Evolutionary conservation across 495 filamentous ascomycete species (phyloP), one percentile per base, ranked within the genome.

Genomic region (Penicillium cinerascens): DNA sequence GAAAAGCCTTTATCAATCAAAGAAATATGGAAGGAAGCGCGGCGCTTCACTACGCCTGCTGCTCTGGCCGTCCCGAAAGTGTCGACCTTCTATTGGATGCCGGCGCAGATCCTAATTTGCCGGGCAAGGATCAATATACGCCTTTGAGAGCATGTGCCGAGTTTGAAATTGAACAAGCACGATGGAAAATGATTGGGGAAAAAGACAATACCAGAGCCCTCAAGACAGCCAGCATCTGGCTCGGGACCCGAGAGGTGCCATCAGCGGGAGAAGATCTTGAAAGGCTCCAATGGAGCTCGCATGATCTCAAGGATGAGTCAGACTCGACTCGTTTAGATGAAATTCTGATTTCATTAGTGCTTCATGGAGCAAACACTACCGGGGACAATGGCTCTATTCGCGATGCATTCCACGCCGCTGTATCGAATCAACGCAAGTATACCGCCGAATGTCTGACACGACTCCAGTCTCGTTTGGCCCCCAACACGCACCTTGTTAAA

Each of bases 41-140:
- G 33, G 54, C 58, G 3, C 54, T 64, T 42, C 60, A 64, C 42
- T 53, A 55, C 42, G 54, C 58, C 33, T 64, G 58, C 48, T 47
- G 44, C 16, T 51, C 58, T 17, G 52, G 60, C 22, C 60, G 52
- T 27, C 52, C 46, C 6, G 56, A 63, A 47, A 60, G 44, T 1
- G 59, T 61, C 17, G 13, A 50, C 18, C 11, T 43, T 13, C 23
- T 63, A 36, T 40, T 63, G 10, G 46, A 54, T 23, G 52, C 56
- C 22, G 60, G 49, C n/a, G 56, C 52, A 33, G 52, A 44, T 36
- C 42, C 42, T 23, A 47, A 46, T 40, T 13, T 51, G 38, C 41
- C 16, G 15, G 56, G 38, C 47, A 55, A 43, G n/a, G 4, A 42
- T 23, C 26, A 36, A 11, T 23, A 26, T 35, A 23, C 56, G 6